Evolutionary conservation across 2,329 filamentous ascomycete genomes (phyloP), one percentile per base, ranked within the genome.

Genomic region (Hymenoscyphus scutula): DNA sequence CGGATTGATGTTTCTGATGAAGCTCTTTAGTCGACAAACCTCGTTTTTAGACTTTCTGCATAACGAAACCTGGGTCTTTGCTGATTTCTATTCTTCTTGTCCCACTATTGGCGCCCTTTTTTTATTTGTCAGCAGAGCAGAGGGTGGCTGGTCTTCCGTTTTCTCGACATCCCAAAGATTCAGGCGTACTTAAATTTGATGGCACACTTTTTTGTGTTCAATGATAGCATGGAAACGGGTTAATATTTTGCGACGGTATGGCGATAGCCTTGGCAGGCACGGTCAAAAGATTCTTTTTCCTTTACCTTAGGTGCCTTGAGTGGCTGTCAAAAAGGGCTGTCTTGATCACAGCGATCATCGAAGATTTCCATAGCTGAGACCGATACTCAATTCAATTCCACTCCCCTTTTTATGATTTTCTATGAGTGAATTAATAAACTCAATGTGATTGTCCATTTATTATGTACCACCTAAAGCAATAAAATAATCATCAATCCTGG

Each of bases 211-310:
- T 41, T 51, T 71, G 69, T 70, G 68, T 69, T 70, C 63, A 69
- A 70, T 67, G 69, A 70, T 71, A 69, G 71, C 68, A 73, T 73
- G 71, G 72, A 73, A 29, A 71, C 70, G 66, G 71, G 69, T 68
- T 70, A 68, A 71, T 70, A 68, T 69, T 71, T 66, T 61, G 58
- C 66, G 60, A 66, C 69, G 64, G 68, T 68, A 58, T 68, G 70
- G 67, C 67, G 67, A 71, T 65, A 59, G 62, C 68, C 63, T 63
- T 67, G 70, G 69, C 63, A 66, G 71, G 71, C 67, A 68, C 62
- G 71, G 69, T 70, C 67, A 72, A 73, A 73, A 72, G 70, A 71
- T 72, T 72, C 68, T 57, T 68, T 71, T 73, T 72, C 66, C 62
- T 69, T 70, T 67, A 53, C 29, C 60, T 62, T 64, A 61, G 66